Evolutionary conservation across 2,329 filamentous ascomycete genomes (phyloP), one percentile per base, ranked within the genome.

Genomic region (Hymenoscyphus fraxineus): DNA sequence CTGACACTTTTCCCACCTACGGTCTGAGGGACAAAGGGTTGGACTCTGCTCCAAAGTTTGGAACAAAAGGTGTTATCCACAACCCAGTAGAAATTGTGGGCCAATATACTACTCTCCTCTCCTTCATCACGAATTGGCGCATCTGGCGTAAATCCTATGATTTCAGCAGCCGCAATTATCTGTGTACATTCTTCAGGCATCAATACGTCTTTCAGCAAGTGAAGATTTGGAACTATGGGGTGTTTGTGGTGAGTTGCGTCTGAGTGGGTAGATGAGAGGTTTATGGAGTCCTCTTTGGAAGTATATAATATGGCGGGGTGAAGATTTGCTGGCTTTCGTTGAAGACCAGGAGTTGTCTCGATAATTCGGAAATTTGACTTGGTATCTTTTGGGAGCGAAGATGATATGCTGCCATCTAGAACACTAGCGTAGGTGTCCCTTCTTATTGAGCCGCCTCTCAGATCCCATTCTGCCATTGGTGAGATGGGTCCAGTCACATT

Each of bases 41-140:
- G 77, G 2, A 91, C 83, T 15, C 88, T 82, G 0, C 78, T 75
- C 88, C 88, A 91, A 1, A 91, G 79, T 15, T 78, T 80, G 64
- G 88, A 82, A 70, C 87, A 84, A 73, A 90, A 90, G 0, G 80
- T 78, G 27, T 80, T 78, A 68, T 91, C 88, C 13, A 87, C 80
- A 9, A 91, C 80, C 88, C 88, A 91, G 78, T 90, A 90, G 69
- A 91, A 89, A 74, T 90, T 91, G 77, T 91, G 88, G 0, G 88
- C 88, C 0, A 90, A 75, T 58, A 90, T 82, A 70, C 86, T 89
- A 31, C 81, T 80, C 61, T 89, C 86, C 55, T 73, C 72, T 16
- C 85, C 85, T 63, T 87, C 85, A n/a, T 86, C 84, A 1, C 86
- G 83, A 38, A 90, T 77, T 0, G 88, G 88, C 0, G 86, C 85